Conservation (phyloP, 805 yeast genomes). For the Candida arabinofermentans region DNA sequence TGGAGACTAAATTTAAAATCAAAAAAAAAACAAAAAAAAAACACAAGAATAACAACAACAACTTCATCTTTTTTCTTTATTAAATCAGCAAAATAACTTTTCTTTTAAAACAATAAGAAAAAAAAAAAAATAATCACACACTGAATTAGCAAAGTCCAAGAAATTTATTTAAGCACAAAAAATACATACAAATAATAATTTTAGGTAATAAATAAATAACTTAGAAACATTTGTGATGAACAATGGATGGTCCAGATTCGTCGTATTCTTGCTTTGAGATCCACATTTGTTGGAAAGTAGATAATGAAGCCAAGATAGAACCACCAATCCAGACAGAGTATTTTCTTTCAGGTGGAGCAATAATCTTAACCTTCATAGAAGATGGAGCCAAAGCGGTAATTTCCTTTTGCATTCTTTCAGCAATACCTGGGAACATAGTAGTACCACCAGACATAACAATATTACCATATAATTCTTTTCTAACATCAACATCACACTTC, state of each 20-base stretch:
- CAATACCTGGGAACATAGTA: slow-evolving; percentile 99
- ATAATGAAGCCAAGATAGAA: slow-evolving; percentile 96
- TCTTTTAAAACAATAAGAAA: neutral
- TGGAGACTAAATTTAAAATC: too few relatives aligned
- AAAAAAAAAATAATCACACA: neutral
- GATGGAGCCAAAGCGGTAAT: slow-evolving; percentile 99
- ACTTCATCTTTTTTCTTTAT: too few relatives aligned
- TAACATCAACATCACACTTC: slow-evolving; percentile 98
- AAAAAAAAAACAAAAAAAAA: slow-evolving; percentile 9
- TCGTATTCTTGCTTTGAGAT: slow-evolving; percentile 99
- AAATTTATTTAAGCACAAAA: neutral
- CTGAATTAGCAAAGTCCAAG: slow-evolving; percentile 1
- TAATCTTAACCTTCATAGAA: slow-evolving; percentile 98
- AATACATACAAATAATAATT: neutral
- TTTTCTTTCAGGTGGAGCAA: slow-evolving; percentile 99
- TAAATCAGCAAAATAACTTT: neutral
- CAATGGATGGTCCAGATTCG: slow-evolving; percentile 99
- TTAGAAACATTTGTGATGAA: slow-evolving; percentile 93
- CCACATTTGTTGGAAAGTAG: slow-evolving; percentile 99
- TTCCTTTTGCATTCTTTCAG: slow-evolving; percentile 99
- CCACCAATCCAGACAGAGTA: slow-evolving; percentile 99
- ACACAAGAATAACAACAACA: too few relatives aligned
- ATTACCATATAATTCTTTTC: slow-evolving; percentile 98
- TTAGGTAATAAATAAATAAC: slow-evolving; percentile 10
- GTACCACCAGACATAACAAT: slow-evolving; percentile 99